Evolutionary conservation across 495 filamentous ascomycete species (phyloP), one percentile per base, ranked within the genome.

Genomic region (Annulohypoxylon nitens): DNA sequence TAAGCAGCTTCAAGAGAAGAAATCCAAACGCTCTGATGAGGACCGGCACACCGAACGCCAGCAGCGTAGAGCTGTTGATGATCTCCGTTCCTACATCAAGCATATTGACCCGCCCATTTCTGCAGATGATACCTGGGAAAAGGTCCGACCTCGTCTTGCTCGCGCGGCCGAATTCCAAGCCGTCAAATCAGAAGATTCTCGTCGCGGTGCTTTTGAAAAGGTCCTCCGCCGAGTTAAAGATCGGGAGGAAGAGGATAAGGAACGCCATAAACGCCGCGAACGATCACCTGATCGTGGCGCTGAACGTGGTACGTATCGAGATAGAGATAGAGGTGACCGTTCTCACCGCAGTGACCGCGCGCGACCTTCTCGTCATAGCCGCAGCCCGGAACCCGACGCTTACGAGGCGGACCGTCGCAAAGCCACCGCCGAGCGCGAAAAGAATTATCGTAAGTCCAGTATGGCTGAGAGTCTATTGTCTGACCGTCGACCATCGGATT

Each of bases 371-470:
- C 89, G 88, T 33, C 81, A 80, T 51, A 93, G 90, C 73, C 92
- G 93, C 55, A 93, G 91, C 41, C 94, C 93, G 5, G 95, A 98
- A 78, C 88, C 87, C 26, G 93, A 97, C 78, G 89, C 92, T 12
- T 97, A 97, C 76, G 94, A 96, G 79, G 93, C 92, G 51, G 94
- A 97, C 76, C 90, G 94, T 53, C 89, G 91, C 66, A 93, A 95
- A 77, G 93, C 93, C 18, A 92, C 92, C 76, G 93, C 92, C 26
- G 93, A 95, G 72, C 91, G 94, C 33, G 94, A 97, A 80, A 89
- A 92, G 51, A 93, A 94, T 67, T 95, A 94, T 80, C 91, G 92
- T 76, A 95, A 95, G 79, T 83, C 87, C 51, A 91, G 88, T 77
- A 89, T 88, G 75, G 88, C 92, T 57, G 89, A 90, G 61, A 86